A percentile compares a stretch with the other conserved stretches of the same genome.
phyloP scores from a whole-genome alignment of 345 rosid species.

The Boechera retrofracta region DNA sequence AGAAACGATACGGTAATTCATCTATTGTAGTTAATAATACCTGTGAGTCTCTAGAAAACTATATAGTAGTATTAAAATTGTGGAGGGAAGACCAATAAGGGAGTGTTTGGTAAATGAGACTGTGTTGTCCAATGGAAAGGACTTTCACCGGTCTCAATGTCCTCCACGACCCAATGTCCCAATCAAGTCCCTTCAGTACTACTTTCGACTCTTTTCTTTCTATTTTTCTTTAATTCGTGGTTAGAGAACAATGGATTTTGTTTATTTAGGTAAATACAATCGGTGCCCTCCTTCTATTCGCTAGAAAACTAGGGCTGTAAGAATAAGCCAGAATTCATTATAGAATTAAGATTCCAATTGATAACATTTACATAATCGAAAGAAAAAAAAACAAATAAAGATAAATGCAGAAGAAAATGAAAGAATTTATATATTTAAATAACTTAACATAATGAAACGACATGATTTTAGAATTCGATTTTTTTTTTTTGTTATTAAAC shows the following conservation, averaged over 20 bases:
- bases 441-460: not conserved
- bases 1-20: not conserved
- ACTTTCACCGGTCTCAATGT: conserved; percentile 34
- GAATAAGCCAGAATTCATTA: not conserved
- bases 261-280: conserved; percentile 16
- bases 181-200: conserved; percentile 20
- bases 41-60: conserved; percentile 24
- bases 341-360: not conserved
- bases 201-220: not conserved
- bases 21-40: not conserved
- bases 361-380: not conserved
- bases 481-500: not conserved
- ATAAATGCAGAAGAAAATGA: not conserved
- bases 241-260: not conserved
- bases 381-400: not conserved
- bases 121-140: conserved; percentile 33
- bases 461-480: not conserved
- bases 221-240: conserved; percentile 6
- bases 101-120: conserved; percentile 10
- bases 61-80: not conserved
- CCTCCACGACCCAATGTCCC: conserved; percentile 36
- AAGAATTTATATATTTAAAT: not conserved
- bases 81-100: conserved; percentile 31
- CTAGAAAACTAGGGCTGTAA: not conserved
- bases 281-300: conserved; percentile 14